Evolutionary conservation across 2,329 filamentous ascomycete species (phyloP).

Genomic region (Claviceps pusilla): DNA sequence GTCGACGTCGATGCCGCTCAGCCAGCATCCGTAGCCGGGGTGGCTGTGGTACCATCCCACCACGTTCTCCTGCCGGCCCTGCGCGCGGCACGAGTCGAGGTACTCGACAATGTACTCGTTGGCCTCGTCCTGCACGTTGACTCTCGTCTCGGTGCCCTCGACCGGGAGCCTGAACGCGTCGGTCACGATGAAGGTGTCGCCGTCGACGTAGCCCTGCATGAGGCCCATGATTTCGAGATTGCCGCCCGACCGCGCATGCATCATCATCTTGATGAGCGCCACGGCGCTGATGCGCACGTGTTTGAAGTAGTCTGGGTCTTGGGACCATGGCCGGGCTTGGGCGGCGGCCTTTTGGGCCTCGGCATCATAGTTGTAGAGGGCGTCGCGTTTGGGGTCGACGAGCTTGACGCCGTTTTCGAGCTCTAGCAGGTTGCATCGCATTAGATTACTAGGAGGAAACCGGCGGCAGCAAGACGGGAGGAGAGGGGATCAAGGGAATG

Average conservation of each 20-base stretch:
- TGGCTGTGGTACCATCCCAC: constrained; percentile 98
- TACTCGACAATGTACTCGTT: constrained; percentile 96
- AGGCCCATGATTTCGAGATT: constrained; percentile 91
- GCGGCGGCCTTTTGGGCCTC: constrained; percentile 52
- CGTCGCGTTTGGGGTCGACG: constrained; percentile 74
- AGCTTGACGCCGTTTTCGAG: constrained; percentile 74
- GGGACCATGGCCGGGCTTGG: constrained; percentile 56
- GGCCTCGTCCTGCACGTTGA: constrained; percentile 89
- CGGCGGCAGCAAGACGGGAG: too few relatives aligned
- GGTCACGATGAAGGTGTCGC: constrained; percentile 76
- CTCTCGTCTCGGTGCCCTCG: constrained; percentile 93
- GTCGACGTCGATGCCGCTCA: constrained; percentile 85
- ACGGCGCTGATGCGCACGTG: constrained; percentile 85
- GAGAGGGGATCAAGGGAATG: neutral
- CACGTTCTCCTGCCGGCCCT: constrained; percentile 70
- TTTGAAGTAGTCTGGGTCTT: constrained; percentile 78
- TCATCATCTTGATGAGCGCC: constrained; percentile 95
- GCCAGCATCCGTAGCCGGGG: constrained; percentile 95
- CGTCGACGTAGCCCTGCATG: constrained; percentile 88
- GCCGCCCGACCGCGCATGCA: constrained; percentile 93
- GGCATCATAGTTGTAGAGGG: constrained; percentile 72
- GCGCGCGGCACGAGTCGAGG: constrained; percentile 59
- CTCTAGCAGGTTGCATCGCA: constrained; percentile 39
- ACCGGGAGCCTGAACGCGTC: constrained; percentile 89
- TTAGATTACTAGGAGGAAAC: neutral